A percentile compares a stretch with the other conserved stretches of the same genome.
These are phyloP conservation scores for Phialemonium atrogriseum DNA, from an alignment of 2,329 filamentous ascomycete species.

Conservation along the genomic window DNA sequence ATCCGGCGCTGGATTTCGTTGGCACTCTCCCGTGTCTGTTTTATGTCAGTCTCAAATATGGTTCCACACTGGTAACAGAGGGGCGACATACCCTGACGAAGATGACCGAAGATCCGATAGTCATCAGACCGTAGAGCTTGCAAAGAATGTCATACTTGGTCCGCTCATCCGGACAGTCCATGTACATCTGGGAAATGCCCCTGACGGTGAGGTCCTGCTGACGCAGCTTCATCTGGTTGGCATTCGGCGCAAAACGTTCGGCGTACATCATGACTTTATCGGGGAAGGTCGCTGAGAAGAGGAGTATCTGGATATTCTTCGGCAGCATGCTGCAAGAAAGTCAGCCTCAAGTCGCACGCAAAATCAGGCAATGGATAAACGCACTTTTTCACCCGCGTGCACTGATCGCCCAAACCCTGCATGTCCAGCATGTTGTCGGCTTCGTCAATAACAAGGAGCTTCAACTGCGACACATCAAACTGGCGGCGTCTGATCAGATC, in stretches of 20 bases:
- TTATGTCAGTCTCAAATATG: not conserved
- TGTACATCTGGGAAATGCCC: constrained; percentile 95
- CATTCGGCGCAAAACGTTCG: constrained; percentile 71
- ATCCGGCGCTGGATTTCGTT: constrained; percentile 79
- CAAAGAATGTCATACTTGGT: constrained; percentile 85
- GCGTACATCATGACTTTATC: constrained; percentile 80
- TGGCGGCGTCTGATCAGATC: constrained; percentile 74
- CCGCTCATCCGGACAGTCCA: constrained; percentile 76
- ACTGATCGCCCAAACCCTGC: constrained; percentile 92
- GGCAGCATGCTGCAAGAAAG: constrained; percentile 59
- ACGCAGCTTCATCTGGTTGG: constrained; percentile 80
- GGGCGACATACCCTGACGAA: constrained; percentile 69
- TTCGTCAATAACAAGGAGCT: constrained; percentile 86
- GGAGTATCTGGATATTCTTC: constrained; percentile 69
- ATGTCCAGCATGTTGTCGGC: constrained; percentile 98
- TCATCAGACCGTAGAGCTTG: constrained; percentile 92
- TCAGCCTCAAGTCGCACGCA: no score
- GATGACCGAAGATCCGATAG: constrained; percentile 94
- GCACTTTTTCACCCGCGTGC: constrained; percentile 77
- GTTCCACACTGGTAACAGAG: not conserved
- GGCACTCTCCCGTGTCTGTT: constrained; percentile 75
- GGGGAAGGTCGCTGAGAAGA: constrained; percentile 94
- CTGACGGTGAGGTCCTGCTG: constrained; percentile 91
- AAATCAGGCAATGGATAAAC: no score
- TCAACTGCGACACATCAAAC: constrained; percentile 64